Evolutionary conservation across 129 eudicot species (phyloP).

Genomic region (Flaveria robusta): DNA sequence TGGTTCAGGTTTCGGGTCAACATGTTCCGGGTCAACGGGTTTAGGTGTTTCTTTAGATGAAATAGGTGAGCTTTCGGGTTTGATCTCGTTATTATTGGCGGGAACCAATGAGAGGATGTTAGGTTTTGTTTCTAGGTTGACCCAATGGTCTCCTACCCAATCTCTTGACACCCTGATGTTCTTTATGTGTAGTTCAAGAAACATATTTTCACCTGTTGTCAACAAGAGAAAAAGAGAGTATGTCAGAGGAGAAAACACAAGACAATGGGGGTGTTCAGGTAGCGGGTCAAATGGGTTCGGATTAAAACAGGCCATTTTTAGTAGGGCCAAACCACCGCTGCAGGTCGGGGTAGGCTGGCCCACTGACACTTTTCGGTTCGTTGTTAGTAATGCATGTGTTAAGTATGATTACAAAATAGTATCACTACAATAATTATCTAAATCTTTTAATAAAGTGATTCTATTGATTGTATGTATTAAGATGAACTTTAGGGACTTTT

Average conservation of each 20-base stretch:
- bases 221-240: conserved; percentile 3
- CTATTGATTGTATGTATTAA: not conserved
- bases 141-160: conserved; percentile 91
- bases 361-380: not conserved
- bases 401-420: not conserved
- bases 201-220: conserved; percentile 68
- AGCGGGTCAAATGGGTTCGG: not conserved
- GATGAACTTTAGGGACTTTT: too few relatives aligned
- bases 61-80: conserved; percentile 38
- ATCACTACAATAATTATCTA: not conserved
- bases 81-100: conserved; percentile 32
- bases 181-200: conserved; percentile 49
- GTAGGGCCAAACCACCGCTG: not conserved
- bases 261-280: not conserved
- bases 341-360: not conserved
- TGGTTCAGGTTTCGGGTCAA: conserved; percentile 5
- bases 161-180: conserved; percentile 76
- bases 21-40: conserved; percentile 34
- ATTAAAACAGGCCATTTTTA: not conserved
- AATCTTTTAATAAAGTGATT: not conserved
- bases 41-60: conserved; percentile 36
- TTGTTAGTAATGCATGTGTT: not conserved
- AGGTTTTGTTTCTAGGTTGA: conserved; percentile 59
- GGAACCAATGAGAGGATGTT: conserved; percentile 55
- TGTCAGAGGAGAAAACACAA: not conserved